Evolutionary conservation across 345 rosid genomes (phyloP).

Genomic region (Eutrema japonicum): DNA sequence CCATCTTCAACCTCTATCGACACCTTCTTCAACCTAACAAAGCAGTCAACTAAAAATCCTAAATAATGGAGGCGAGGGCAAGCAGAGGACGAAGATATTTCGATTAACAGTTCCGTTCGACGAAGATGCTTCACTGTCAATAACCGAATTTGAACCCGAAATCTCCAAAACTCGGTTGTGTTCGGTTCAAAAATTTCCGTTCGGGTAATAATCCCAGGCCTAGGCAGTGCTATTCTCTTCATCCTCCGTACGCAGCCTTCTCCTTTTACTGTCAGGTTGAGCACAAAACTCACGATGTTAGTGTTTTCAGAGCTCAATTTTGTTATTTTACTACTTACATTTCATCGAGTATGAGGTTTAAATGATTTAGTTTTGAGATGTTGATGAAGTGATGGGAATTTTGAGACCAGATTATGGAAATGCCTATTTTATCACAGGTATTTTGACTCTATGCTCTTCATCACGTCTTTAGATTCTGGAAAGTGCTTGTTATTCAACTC

Average conservation of each 20-base stretch:
- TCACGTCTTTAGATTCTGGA: neutral
- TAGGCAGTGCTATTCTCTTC: conserved; percentile 4
- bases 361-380: conserved; percentile 17
- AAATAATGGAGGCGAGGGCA: no score
- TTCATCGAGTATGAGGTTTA: neutral
- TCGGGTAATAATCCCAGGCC: no score
- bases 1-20: no score
- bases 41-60: no score
- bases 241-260: conserved; percentile 19
- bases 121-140: no score
- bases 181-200: no score
- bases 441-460: neutral
- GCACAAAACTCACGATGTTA: conserved; percentile 12
- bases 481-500: neutral
- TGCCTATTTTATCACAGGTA: conserved; percentile 90
- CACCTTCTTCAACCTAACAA: no score
- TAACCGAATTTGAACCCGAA: no score
- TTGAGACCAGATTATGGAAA: conserved; percentile 70
- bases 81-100: no score
- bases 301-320: conserved; percentile 38
- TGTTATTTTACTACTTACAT: neutral
- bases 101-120: no score
- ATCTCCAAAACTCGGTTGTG: no score
- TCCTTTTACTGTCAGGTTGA: conserved; percentile 27
- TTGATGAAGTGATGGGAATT: conserved; percentile 59